Evolutionary conservation across 306 rosid species (phyloP).

Genomic region (Rosa chinensis): DNA sequence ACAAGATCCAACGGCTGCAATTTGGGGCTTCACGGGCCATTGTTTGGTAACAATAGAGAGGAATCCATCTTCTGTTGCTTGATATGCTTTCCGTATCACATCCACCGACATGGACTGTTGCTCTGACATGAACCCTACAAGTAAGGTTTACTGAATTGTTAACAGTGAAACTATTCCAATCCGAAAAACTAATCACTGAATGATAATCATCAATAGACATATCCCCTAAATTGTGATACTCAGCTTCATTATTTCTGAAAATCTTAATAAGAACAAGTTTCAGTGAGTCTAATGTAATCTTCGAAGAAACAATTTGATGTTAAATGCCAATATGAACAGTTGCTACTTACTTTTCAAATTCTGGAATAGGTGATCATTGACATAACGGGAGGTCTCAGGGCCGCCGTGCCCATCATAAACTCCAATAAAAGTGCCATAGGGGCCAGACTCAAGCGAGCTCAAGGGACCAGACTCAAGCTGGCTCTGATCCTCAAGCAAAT

Average conservation of each 20-base stretch:
- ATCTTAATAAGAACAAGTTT: neutral
- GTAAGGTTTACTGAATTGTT: slow-evolving; percentile 13
- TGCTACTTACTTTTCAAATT: slow-evolving; percentile 65
- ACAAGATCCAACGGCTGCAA: slow-evolving; percentile 97
- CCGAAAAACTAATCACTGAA: neutral
- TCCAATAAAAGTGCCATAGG: slow-evolving; percentile 81
- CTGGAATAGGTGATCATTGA: slow-evolving; percentile 73
- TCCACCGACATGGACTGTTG: slow-evolving; percentile 80
- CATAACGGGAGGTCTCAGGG: slow-evolving; percentile 88
- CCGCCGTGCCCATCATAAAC: slow-evolving; percentile 95
- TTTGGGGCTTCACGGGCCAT: slow-evolving; percentile 83
- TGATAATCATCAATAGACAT: neutral
- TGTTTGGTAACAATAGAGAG: slow-evolving; percentile 70
- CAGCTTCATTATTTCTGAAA: neutral
- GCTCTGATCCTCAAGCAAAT: slow-evolving; percentile 93
- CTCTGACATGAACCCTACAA: slow-evolving; percentile 73
- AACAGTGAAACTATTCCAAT: slow-evolving; percentile 11
- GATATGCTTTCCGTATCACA: slow-evolving; percentile 86
- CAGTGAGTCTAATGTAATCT: neutral
- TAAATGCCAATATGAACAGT: neutral
- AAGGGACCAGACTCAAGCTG: slow-evolving; percentile 90
- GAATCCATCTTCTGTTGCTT: slow-evolving; percentile 95
- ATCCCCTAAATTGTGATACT: neutral
- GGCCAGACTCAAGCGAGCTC: slow-evolving; percentile 70
- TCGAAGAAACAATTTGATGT: slow-evolving; percentile 1